Evolutionary conservation across 176 grass and related monocot genomes (phyloP), one percentile per base, ranked within the genome.

Genomic region (Pontederia crassipes): DNA sequence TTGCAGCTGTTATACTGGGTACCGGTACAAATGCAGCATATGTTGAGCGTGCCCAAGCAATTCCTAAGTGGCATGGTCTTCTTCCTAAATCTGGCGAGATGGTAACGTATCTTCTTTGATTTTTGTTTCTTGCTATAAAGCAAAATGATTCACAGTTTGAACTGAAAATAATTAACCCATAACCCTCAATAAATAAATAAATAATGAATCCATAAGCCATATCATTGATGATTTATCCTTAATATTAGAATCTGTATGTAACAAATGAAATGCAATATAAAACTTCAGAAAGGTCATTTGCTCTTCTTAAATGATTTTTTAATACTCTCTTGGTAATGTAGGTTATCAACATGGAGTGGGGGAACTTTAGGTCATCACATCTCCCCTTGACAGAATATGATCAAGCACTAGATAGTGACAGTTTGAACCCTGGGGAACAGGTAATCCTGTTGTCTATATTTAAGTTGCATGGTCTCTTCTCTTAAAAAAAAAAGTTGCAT

Each of bases 291-390:
- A 48, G 9, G 62, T 1, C 4, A 24, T 10, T 65, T 65, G 8
- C 10, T 17, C 12, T 48, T 26, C n/a, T 11, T 20, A 26, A 65
- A 50, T 8, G 48, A 11, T 35, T 65, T 48, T 16, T 29, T 0
- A 62, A 62, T 32, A 55, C 5, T 72, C 2, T 47, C 32, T 40
- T 49, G 57, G 72, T 67, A 61, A 11, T 59, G 32, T 70, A 90
- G 82, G 82, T 83, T 72, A 87, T 92, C 75, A 87, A 92, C 49
- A 87, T 87, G 88, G 88, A 92, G 62, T 87, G 88, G 88, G 88
- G 80, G 7, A 83, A 92, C 64, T 92, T 92, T 50, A 83, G 68
- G 73, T 92, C 77, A 46, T 78, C 88, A 55, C 80, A 86, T 67
- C 88, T 92, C 75, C 83, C 88, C 52, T 58, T 85, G 49, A 88